A percentile compares a stretch with the other conserved stretches of the same genome.
Conservation (phyloP, 805 yeast species). For the Peterozyma toletana region DNA sequence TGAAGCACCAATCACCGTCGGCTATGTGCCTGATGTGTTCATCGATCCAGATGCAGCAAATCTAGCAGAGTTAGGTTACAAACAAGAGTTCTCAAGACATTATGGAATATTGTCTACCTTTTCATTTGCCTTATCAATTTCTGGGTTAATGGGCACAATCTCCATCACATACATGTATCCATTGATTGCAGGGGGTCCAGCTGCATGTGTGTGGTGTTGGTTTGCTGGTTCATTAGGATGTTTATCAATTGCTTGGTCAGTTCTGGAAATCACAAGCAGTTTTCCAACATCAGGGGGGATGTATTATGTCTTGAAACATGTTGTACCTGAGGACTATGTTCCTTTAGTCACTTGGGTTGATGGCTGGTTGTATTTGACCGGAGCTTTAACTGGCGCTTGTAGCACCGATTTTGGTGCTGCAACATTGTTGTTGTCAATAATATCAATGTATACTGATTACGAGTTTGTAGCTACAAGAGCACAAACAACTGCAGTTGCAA, state of each 20-base stretch:
- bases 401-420: conserved; percentile 49
- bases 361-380: conserved; percentile 42
- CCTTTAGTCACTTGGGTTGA: conserved; percentile 49
- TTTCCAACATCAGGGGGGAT: conserved; percentile 51
- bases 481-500: conserved; percentile 42
- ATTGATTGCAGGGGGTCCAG: conserved; percentile 49
- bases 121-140: conserved; percentile 58
- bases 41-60: conserved; percentile 24
- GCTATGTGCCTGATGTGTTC: no score
- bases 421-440: conserved; percentile 35
- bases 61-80: conserved; percentile 44
- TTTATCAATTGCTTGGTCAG: conserved; percentile 43
- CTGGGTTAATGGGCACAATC: conserved; percentile 59
- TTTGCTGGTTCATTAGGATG: conserved; percentile 46
- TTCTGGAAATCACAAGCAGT: conserved; percentile 41
- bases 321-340: conserved; percentile 39
- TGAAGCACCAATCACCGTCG: no score
- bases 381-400: conserved; percentile 43
- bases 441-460: conserved; percentile 29
- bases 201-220: conserved; percentile 63
- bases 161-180: conserved; percentile 46
- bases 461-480: conserved; percentile 33
- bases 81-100: conserved; percentile 51
- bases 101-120: conserved; percentile 55
- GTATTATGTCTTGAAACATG: conserved; percentile 39